phyloP scores from a whole-genome alignment of 495 filamentous ascomycete species.

The Penicillium angulare region DNA sequence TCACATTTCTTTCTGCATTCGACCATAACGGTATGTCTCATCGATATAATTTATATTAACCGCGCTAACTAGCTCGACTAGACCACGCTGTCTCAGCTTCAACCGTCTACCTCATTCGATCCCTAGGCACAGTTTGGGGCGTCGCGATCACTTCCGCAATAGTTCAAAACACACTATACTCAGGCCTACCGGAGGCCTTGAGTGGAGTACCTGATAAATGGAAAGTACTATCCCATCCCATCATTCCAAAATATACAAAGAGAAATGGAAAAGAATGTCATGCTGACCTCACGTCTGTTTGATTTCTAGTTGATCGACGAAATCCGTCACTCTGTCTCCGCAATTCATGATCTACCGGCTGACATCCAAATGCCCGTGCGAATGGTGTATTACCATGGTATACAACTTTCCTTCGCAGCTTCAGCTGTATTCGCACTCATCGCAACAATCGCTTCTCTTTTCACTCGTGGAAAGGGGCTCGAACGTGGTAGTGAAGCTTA shows the following conservation, averaged over 20 bases:
- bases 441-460: slow-evolving; percentile 50
- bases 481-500: slow-evolving; percentile 16
- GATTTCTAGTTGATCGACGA: slow-evolving; percentile 52
- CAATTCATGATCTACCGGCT: slow-evolving; percentile 50
- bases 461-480: slow-evolving; percentile 49
- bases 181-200: slow-evolving; percentile 55
- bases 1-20: slow-evolving; percentile 62
- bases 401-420: slow-evolving; percentile 53
- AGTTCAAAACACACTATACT: slow-evolving; percentile 60
- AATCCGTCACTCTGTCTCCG: slow-evolving; percentile 60
- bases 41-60: not conserved
- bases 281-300: slow-evolving; percentile 19
- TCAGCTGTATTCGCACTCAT: slow-evolving; percentile 51
- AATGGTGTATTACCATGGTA: slow-evolving; percentile 58
- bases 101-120: slow-evolving; percentile 62
- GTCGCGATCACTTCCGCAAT: slow-evolving; percentile 62
- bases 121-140: slow-evolving; percentile 62
- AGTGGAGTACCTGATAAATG: slow-evolving; percentile 63
- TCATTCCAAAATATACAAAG: not conserved
- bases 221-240: slow-evolving; percentile 53
- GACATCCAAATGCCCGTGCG: slow-evolving; percentile 60
- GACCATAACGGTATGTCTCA: slow-evolving; percentile 53
- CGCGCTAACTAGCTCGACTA: slow-evolving; percentile 14
- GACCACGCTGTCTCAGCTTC: slow-evolving; percentile 66
- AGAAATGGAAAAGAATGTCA: not conserved